Evolutionary conservation across 352 stramenopile genomes (phyloP).

Genomic region (Phytophthora agathidicida): DNA sequence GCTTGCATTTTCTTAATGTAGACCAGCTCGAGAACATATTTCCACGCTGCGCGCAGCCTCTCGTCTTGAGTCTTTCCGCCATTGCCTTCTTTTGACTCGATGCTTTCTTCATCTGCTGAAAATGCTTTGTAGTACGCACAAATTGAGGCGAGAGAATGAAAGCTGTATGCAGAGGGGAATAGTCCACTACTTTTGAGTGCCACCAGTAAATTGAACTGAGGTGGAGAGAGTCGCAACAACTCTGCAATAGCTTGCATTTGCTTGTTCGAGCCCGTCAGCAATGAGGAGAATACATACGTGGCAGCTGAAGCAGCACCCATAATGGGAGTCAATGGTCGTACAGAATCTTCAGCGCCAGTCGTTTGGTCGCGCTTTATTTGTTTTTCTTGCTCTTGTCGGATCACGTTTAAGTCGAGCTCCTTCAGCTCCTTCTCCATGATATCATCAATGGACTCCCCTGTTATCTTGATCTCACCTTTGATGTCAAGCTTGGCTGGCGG

Average conservation of each 20-base stretch:
- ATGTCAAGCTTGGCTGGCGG: conserved; percentile 67
- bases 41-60: conserved; percentile 52
- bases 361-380: conserved; percentile 21
- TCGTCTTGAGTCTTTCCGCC: conserved; percentile 21
- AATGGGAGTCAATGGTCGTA: conserved; percentile 19
- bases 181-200: conserved; percentile 52
- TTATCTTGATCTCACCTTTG: conserved; percentile 60
- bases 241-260: conserved; percentile 58
- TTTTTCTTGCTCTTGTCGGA: conserved; percentile 18
- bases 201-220: conserved; percentile 74
- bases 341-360: background rate
- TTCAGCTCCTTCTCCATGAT: conserved; percentile 60
- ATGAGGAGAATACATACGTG: conserved; percentile 49
- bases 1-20: conserved; percentile 66
- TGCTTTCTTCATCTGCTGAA: conserved; percentile 42
- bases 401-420: conserved; percentile 25
- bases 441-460: conserved; percentile 57
- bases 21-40: conserved; percentile 58
- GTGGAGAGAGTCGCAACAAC: conserved; percentile 48
- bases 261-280: conserved; percentile 39
- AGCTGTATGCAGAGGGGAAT: conserved; percentile 54
- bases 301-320: conserved; percentile 37
- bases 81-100: conserved; percentile 31
- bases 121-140: conserved; percentile 67
- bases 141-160: conserved; percentile 55